These are phyloP conservation scores for Urostyla sp. DNA, from an alignment of 73 alveolate species.

Conservation along the genomic window DNA sequence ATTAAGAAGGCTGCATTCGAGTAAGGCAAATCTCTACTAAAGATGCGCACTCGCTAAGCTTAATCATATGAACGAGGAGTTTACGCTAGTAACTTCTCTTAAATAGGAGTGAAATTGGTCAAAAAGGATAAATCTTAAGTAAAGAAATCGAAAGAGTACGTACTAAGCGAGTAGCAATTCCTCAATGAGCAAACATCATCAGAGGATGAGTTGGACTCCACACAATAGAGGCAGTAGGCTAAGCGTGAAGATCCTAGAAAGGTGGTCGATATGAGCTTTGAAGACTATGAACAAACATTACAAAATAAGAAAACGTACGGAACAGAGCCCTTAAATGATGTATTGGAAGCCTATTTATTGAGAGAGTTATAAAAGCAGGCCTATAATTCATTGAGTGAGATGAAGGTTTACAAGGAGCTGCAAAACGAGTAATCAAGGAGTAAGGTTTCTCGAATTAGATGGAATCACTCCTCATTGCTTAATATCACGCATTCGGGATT, in stretches of 20 bases:
- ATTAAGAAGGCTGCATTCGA: constrained; percentile 32
- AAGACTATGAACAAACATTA: constrained; percentile 1
- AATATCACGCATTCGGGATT: background rate
- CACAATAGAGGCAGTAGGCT: background rate
- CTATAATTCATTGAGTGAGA: background rate
- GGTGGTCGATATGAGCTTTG: constrained; percentile 35
- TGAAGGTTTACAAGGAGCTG: background rate
- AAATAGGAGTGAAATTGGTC: constrained; percentile 14
- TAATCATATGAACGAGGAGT: constrained; percentile 30
- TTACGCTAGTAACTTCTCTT: constrained; percentile 29
- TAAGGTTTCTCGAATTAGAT: constrained; percentile 16
- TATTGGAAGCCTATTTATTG: background rate
- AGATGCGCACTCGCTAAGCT: background rate
- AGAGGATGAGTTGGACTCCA: constrained; percentile 33
- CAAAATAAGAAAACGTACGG: background rate
- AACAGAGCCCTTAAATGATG: no score
- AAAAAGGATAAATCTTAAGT: background rate
- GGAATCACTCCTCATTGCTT: constrained; percentile 21
- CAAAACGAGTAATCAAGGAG: constrained; percentile 28
- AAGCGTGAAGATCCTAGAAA: background rate
- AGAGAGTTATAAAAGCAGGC: constrained; percentile 27
- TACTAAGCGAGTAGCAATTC: constrained; percentile 25
- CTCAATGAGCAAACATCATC: constrained; percentile 9
- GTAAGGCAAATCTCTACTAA: constrained; percentile 18
- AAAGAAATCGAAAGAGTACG: background rate